These are phyloP conservation scores for Termitomyces sp. DNA, from an alignment of 768 basidiomycete species.

Conservation along the genomic window DNA sequence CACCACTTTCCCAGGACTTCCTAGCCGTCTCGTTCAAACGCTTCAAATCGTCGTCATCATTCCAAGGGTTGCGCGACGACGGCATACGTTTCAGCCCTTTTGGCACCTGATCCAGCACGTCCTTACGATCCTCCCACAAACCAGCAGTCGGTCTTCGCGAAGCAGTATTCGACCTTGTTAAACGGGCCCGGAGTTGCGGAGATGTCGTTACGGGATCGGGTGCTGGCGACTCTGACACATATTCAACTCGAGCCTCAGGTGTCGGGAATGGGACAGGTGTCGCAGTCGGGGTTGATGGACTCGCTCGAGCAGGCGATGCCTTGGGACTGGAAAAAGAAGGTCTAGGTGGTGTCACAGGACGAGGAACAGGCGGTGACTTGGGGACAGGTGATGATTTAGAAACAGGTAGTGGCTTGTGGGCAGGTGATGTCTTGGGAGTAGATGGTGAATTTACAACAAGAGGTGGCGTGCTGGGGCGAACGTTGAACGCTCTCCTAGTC, in stretches of 20 bases:
- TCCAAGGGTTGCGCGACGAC: slow-evolving; percentile 1
- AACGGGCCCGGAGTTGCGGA: slow-evolving; percentile 10
- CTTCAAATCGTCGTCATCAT: slow-evolving; percentile 1
- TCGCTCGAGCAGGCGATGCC: neutral
- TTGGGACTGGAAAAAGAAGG: neutral
- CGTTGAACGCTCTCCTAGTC: neutral
- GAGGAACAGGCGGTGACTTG: neutral
- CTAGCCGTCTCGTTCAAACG: neutral
- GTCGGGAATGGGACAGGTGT: neutral
- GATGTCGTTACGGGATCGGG: slow-evolving; percentile 10
- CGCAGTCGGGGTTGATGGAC: slow-evolving; percentile 8
- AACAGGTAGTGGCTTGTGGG: neutral
- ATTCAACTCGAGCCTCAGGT: neutral
- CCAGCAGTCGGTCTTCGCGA: slow-evolving; percentile 13
- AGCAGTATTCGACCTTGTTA: slow-evolving; percentile 7
- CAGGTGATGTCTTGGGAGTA: neutral
- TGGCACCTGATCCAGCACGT: slow-evolving; percentile 6
- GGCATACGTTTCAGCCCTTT: neutral
- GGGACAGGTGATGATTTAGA: neutral
- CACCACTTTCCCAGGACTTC: neutral
- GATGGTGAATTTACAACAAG: neutral
- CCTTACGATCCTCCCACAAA: slow-evolving; percentile 13
- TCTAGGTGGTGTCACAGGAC: neutral
- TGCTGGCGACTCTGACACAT: neutral
- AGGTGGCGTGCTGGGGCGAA: slow-evolving; percentile 3